phyloP scores from a whole-genome alignment of 805 yeast genomes.

The Yarrowia osloensis region DNA sequence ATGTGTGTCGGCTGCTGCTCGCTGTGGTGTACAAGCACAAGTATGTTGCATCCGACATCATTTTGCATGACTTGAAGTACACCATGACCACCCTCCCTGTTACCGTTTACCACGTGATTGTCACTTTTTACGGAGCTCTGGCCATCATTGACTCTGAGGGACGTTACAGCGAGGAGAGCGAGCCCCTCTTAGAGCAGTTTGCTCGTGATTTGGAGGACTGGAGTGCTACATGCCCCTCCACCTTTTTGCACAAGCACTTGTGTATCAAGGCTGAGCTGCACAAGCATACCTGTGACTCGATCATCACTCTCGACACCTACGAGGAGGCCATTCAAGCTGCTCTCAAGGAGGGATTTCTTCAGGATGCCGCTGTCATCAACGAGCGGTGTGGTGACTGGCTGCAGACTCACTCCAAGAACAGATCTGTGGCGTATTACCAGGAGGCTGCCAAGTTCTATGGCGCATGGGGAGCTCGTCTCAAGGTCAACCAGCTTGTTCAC shows the following conservation, averaged over 20 bases:
- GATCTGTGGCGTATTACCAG: slow-evolving; percentile 46
- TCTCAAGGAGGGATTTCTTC: slow-evolving; percentile 40
- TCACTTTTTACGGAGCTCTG: slow-evolving; percentile 38
- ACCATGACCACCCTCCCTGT: slow-evolving; percentile 35
- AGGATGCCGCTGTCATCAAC: slow-evolving; percentile 48
- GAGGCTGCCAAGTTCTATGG: slow-evolving; percentile 41
- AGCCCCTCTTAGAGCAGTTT: slow-evolving; percentile 38
- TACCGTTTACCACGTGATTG: slow-evolving; percentile 37
- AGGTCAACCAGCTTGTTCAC: slow-evolving; percentile 35
- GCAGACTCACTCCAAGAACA: slow-evolving; percentile 43
- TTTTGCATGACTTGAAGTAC: slow-evolving; percentile 34
- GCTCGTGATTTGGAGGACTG: slow-evolving; percentile 43
- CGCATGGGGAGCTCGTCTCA: slow-evolving; percentile 37
- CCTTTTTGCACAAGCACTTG: slow-evolving; percentile 46
- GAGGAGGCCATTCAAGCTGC: slow-evolving; percentile 51
- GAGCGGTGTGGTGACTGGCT: slow-evolving; percentile 46
- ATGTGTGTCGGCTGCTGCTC: slow-evolving; percentile 34
- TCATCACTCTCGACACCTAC: slow-evolving; percentile 49
- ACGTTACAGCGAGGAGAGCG: slow-evolving; percentile 34
- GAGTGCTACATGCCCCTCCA: slow-evolving; percentile 44
- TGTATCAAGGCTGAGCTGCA: slow-evolving; percentile 45
- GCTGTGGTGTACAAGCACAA: slow-evolving; percentile 37
- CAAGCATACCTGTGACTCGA: slow-evolving; percentile 39
- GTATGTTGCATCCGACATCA: slow-evolving; percentile 36
- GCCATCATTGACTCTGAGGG: slow-evolving; percentile 38